Evolutionary conservation across 176 grass and related monocot species (phyloP), one percentile per base, ranked within the genome.

Genomic region (Themeda triandra): DNA sequence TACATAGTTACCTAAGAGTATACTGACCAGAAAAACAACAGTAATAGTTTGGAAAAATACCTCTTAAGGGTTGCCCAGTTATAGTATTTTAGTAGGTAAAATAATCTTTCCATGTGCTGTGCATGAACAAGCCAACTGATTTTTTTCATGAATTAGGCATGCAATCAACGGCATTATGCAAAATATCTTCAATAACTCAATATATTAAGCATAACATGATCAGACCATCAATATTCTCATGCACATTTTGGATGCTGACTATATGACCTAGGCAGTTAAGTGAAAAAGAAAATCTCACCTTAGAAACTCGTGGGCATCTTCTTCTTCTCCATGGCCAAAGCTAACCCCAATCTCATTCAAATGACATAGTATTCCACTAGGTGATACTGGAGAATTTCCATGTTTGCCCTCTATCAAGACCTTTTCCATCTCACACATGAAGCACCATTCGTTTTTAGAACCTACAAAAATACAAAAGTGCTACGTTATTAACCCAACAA

Each of bases 281-380:
- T 73, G 25, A 25, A 35, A 83, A 51, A 41, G 19, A 77, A 70
- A 89, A 64, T 69, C 49, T 74, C 54, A 95, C 96, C 92, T 98
- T 83, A 98, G 82, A 89, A 98, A 98, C 80, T 98, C 96, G 67
- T 98, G 96, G 53, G 96, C 96, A 68, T 98, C 96, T 82, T 98
- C 89, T 84, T 98, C 79, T 49, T 46, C 66, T 5, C 92, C 85
- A 0, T 37, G 75, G 65, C 89, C 89, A 79, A 98, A 98, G 32
- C 83, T 86, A 40, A 69, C 69, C 31, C 91, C 91, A 53, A 88
- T 92, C 68, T 90, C 82, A 21, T 33, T 51, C 77, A 98, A 76
- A 79, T 94, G 87, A 77, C 87, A 93, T 17, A 98, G 85, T 69
- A 98, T 93, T 37, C 86, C 89, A 32, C 68, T 86, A 53, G 92